Evolutionary conservation across 257 asterid genomes (phyloP).

Genomic region (Apocynum venetum): DNA sequence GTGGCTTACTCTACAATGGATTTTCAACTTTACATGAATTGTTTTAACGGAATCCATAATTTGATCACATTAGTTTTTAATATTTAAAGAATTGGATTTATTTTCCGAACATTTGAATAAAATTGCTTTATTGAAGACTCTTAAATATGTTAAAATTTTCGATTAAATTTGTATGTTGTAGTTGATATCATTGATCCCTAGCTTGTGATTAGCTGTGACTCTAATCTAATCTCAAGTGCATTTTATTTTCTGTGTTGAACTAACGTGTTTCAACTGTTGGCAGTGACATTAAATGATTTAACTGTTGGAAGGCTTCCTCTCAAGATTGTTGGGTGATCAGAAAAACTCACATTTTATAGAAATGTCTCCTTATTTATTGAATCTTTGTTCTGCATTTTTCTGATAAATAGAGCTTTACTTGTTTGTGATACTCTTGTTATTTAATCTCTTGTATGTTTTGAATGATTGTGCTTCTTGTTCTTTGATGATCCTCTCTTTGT

Average conservation of each 20-base stretch:
- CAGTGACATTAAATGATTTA: not conserved
- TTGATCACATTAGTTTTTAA: not conserved
- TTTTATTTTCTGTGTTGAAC: not conserved
- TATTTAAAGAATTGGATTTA: not conserved
- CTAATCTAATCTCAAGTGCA: not conserved
- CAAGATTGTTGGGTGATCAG: not conserved
- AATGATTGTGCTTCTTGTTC: not conserved
- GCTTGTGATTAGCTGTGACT: not conserved
- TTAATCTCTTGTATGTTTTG: not conserved
- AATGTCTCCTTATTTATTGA: not conserved
- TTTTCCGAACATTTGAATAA: not conserved
- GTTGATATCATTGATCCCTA: not conserved
- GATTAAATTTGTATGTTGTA: not conserved
- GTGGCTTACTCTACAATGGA: not conserved
- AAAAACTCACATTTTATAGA: not conserved
- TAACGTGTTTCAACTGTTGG: not conserved
- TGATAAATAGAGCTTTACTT: not conserved
- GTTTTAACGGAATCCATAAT: not conserved
- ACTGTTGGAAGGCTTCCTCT: not conserved
- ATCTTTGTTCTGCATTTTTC: not conserved
- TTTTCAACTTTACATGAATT: not conserved
- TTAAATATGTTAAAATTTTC: not conserved
- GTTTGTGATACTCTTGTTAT: not conserved
- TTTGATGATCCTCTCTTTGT: not conserved
- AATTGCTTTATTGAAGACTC: not conserved